Evolutionary conservation across 257 asterid species (phyloP), one percentile per base, ranked within the genome.

Genomic region (Craterostigma plantagineum): DNA sequence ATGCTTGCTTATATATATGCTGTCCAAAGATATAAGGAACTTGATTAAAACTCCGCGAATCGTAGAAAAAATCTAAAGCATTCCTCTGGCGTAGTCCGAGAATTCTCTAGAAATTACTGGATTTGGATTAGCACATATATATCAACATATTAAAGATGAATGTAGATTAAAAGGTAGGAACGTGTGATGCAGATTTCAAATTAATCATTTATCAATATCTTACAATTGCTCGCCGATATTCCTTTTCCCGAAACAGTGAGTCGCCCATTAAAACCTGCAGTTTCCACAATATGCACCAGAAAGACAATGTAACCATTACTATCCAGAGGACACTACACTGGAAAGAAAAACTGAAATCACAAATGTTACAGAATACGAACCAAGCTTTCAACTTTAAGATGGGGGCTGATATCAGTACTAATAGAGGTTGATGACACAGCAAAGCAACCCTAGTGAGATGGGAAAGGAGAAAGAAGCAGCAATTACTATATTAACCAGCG

Each of bases 401-500:
- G 95, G 10, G 83, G 92, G 44, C 74, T 70, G 38, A 76, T 65
- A 52, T 87, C 98, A 34, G 75, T 51, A 69, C 70, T 82, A 39
- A 60, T 52, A 13, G 87, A 67, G 41, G 77, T 53, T 1, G 95
- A 87, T 0, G 98, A 74, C 54, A 79, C 81, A 59, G 91, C 91
- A 73, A 87, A 87, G 51, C 75, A 71, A 11, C 95, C 95, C 98
- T 87, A 57, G 7, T 49, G n/a, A n/a, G n/a, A n/a, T n/a, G n/a
- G n/a, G n/a, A 43, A 13, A 61, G 14, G 49, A 45, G 49, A 59
- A 43, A 11, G 16, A 11, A 39, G 6, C 30, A 23, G 30, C 30
- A 23, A 23, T 23, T 6, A 23, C 2, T 23, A 23, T 2, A 2
- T 23, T 23, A 23, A 23, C 30, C 30, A 23, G 30, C 30, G 30